Base-by-base conservation (phyloP, 2,329 filamentous ascomycete genomes). In the Ambrosiella beaveri region DNA sequence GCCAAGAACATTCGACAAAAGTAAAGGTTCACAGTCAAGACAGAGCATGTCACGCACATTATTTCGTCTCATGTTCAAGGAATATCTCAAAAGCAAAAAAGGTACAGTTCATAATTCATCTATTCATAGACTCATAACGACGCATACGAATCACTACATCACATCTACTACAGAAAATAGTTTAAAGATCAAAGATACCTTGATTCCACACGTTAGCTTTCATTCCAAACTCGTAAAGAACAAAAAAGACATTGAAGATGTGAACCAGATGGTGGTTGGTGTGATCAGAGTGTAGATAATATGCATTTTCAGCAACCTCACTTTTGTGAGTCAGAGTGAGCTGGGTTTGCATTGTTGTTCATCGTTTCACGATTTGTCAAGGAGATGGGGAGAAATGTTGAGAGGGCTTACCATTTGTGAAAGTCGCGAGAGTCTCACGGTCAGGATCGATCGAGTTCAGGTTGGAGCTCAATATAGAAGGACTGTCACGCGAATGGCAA, bases 1-100 rank as follows among this genome's bases (percentile, higher is more conserved):
- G 74, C 80, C 12, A 85, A 82, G 72, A 78, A 75, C 55, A 74
- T 82, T 40, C 76, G 81, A 17, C 77, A 82, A 63, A 82, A 78
- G 66, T 82, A 57, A 41, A 45, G 19, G 36, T 19, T 41, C n/a
- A 41, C 8, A 6, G 3, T 27, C 11, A n/a, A 17, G 15, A 49
- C n/a, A 49, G 17, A 36, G 13, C 7, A 38, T 39, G 39, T 39
- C 17, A 17, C 3, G 3, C 27, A 27, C 27, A 27, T 27, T 27
- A 4, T 27, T 27, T 27, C 27, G 27, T 27, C 27, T 56, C 12
- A 56, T 44, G 8, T 41, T 12, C 27, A 44, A 44, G 27, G 27
- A 13, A 19, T 44, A 35, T 15, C 2, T 36, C 7, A 36, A 47
- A 35, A 54, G 7, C 27, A 54, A n/a, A 2, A 38, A 4, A 54